These are phyloP conservation scores for Coemansia sp. DNA, from an alignment of 192 early-diverging fungal genomes.

Conservation along the genomic window DNA sequence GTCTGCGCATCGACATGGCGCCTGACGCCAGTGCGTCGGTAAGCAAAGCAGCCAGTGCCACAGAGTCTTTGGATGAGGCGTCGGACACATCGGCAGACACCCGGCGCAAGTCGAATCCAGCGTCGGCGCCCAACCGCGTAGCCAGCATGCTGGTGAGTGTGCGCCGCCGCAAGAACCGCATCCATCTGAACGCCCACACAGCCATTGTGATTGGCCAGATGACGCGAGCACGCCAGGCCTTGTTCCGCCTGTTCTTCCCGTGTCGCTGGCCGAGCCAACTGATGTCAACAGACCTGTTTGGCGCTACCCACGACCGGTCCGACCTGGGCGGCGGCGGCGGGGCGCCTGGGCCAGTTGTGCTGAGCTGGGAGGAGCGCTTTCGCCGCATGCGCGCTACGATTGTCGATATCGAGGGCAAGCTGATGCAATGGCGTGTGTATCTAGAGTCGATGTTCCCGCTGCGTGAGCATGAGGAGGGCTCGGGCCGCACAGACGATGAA, in stretches of 20 bases:
- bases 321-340: slow-evolving; percentile 50
- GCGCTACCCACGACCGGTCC: slow-evolving; percentile 6
- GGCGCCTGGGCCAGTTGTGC: slow-evolving; percentile 38
- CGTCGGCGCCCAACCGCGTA: slow-evolving; percentile 32
- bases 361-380: slow-evolving; percentile 54
- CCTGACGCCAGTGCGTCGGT: background rate
- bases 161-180: slow-evolving; percentile 50
- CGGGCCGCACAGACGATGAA: slow-evolving; percentile 26
- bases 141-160: slow-evolving; percentile 53
- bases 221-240: slow-evolving; percentile 47
- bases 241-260: slow-evolving; percentile 54
- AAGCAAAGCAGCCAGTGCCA: background rate
- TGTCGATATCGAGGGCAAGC: slow-evolving; percentile 48
- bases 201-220: slow-evolving; percentile 52
- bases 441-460: slow-evolving; percentile 52
- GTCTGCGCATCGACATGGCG: slow-evolving; percentile 49
- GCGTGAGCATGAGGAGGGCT: slow-evolving; percentile 50
- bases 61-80: background rate
- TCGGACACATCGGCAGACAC: slow-evolving; percentile 1
- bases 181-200: slow-evolving; percentile 52
- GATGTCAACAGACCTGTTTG: slow-evolving; percentile 29
- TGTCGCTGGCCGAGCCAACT: slow-evolving; percentile 56
- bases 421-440: slow-evolving; percentile 55
- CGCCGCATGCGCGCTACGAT: slow-evolving; percentile 43
- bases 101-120: slow-evolving; percentile 8